Evolutionary conservation across 169 alveolate species (phyloP).

Genomic region (Eimeria praecox): DNA sequence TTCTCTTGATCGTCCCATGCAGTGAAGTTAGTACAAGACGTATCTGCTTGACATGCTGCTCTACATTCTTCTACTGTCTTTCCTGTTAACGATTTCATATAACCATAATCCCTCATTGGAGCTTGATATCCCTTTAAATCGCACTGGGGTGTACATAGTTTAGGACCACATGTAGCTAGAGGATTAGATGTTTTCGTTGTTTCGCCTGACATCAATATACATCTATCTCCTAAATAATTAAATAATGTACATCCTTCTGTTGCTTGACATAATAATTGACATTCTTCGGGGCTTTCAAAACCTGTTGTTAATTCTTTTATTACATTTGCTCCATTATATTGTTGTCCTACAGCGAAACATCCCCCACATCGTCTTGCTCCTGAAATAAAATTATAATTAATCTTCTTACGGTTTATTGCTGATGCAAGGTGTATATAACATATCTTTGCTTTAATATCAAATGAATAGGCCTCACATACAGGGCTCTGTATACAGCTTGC

Average conservation of each 20-base stretch:
- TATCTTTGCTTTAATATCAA: not conserved
- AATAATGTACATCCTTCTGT: not conserved
- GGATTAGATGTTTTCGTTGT: not conserved
- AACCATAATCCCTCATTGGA: not conserved
- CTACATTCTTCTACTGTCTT: not conserved
- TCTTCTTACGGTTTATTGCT: not conserved
- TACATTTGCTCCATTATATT: not conserved
- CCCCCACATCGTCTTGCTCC: not conserved
- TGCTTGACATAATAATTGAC: conserved; percentile 48
- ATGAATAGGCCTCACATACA: conserved; percentile 37
- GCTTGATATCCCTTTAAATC: not conserved
- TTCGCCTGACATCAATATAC: not conserved
- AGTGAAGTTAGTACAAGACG: not conserved
- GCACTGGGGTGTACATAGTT: not conserved
- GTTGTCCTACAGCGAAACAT: not conserved
- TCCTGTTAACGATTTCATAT: not conserved
- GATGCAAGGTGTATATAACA: not conserved
- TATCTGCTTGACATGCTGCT: not conserved
- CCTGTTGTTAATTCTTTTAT: not conserved
- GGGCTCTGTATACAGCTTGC: not conserved
- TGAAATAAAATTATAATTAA: not conserved
- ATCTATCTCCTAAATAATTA: not conserved
- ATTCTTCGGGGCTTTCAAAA: not conserved
- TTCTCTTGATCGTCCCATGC: not conserved
- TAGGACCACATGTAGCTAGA: not conserved